These are phyloP conservation scores for Septoria petroselini DNA, from an alignment of 2,329 filamentous ascomycete genomes.

Conservation along the genomic window DNA sequence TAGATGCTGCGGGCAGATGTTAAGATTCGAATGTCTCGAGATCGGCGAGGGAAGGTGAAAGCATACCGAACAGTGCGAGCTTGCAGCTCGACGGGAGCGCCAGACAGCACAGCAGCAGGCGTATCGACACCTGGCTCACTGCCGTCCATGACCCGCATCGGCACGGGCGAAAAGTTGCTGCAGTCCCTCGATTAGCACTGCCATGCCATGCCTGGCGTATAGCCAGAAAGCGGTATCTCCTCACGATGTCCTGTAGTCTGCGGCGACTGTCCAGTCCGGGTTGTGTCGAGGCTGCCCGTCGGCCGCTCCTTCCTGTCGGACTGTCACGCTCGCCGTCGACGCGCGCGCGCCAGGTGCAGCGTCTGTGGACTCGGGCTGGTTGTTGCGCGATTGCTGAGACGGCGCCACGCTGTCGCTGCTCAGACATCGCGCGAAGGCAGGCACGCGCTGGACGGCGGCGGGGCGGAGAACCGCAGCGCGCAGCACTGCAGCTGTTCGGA, in stretches of 20 bases:
- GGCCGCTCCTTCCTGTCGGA: slow-evolving; percentile 50
- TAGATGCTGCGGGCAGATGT: slow-evolving; percentile 66
- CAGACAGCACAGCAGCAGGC: slow-evolving; percentile 82
- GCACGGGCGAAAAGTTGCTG: slow-evolving; percentile 87
- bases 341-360: slow-evolving; percentile 16
- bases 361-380: slow-evolving; percentile 17
- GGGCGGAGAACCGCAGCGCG: slow-evolving; percentile 37
- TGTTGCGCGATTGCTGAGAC: slow-evolving; percentile 17
- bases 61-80: slow-evolving; percentile 85
- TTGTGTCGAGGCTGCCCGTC: slow-evolving; percentile 61
- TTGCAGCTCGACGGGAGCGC: slow-evolving; percentile 89
- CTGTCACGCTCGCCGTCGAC: slow-evolving; percentile 42
- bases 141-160: slow-evolving; percentile 84
- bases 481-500: slow-evolving; percentile 41
- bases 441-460: slow-evolving; percentile 26
- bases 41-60: not conserved
- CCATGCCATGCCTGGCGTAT: no score
- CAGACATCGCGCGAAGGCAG: slow-evolving; percentile 25
- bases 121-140: slow-evolving; percentile 74
- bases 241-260: slow-evolving; percentile 90
- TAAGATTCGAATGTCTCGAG: not conserved
- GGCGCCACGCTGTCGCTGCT: slow-evolving; percentile 18
- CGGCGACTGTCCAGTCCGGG: slow-evolving; percentile 74
- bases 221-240: no score
- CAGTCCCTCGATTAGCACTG: slow-evolving; percentile 29